These are phyloP conservation scores for Cercospora citrullina DNA, from an alignment of 2,329 filamentous ascomycete genomes.

Conservation along the genomic window DNA sequence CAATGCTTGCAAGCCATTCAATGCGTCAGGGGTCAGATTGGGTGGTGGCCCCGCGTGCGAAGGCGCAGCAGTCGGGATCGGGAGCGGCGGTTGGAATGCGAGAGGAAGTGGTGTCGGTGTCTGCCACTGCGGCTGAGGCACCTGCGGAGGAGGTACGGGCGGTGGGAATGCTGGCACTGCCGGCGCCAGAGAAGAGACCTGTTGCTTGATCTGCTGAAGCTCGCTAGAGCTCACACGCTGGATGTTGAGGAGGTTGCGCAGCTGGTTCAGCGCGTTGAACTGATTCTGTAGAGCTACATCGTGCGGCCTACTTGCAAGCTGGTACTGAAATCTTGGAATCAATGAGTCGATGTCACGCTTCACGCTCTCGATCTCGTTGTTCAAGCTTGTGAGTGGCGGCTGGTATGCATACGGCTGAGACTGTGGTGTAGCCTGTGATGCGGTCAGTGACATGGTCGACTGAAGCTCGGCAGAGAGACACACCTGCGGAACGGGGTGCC, in stretches of 20 bases:
- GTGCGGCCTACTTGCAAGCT: slow-evolving; percentile 73
- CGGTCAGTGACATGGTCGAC: slow-evolving; percentile 11
- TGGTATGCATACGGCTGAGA: slow-evolving; percentile 22
- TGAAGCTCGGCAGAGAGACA: slow-evolving; percentile 4
- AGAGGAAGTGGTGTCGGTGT: slow-evolving; percentile 34
- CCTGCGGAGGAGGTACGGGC: slow-evolving; percentile 34
- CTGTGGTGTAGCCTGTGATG: slow-evolving; percentile 29
- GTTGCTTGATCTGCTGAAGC: slow-evolving; percentile 78
- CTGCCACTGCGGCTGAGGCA: slow-evolving; percentile 38
- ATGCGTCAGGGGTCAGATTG: slow-evolving; percentile 34
- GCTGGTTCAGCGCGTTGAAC: slow-evolving; percentile 79
- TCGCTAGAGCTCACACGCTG: slow-evolving; percentile 78
- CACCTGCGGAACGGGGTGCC: slow-evolving; percentile 42
- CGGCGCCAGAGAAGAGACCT: slow-evolving; percentile 74
- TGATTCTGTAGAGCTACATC: slow-evolving; percentile 75
- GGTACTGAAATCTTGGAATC: slow-evolving; percentile 69
- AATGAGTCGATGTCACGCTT: slow-evolving; percentile 80
- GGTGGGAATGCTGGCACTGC: slow-evolving; percentile 48
- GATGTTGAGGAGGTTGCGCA: slow-evolving; percentile 76
- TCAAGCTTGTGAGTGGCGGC: slow-evolving; percentile 16
- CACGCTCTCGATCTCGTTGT: slow-evolving; percentile 58
- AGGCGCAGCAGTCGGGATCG: slow-evolving; percentile 26
- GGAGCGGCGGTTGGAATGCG: slow-evolving; percentile 32
- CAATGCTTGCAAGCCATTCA: slow-evolving; percentile 38
- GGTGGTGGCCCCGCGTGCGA: slow-evolving; percentile 27